phyloP scores from a whole-genome alignment of 2,329 filamentous ascomycete genomes.

The Dryadomyces quercus-mongolicae region DNA sequence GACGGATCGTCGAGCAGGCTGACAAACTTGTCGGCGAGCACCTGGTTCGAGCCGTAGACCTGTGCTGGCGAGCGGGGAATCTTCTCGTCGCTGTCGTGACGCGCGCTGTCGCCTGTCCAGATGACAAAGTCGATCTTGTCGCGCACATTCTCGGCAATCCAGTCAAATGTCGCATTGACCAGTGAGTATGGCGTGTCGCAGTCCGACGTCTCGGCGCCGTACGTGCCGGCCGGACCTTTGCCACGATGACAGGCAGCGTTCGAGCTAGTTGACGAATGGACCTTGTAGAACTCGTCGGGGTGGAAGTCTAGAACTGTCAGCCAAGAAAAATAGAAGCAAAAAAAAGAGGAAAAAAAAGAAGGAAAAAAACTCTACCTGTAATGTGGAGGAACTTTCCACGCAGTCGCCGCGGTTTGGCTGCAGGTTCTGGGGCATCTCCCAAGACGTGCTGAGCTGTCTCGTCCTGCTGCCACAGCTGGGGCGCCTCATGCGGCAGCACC shows the following conservation, averaged over 20 bases:
- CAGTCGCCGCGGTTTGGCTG: slow-evolving; percentile 31
- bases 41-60: slow-evolving; percentile 65
- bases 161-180: slow-evolving; percentile 79
- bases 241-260: slow-evolving; percentile 68
- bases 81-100: slow-evolving; percentile 78
- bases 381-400: slow-evolving; percentile 77
- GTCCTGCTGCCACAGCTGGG: slow-evolving; percentile 2
- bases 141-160: slow-evolving; percentile 68
- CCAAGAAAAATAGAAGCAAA: background rate
- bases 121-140: slow-evolving; percentile 79
- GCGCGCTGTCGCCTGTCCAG: slow-evolving; percentile 84
- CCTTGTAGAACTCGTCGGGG: slow-evolving; percentile 77
- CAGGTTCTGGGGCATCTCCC: slow-evolving; percentile 5
- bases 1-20: slow-evolving; percentile 53
- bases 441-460: slow-evolving; percentile 11
- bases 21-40: slow-evolving; percentile 63
- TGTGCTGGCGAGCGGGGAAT: slow-evolving; percentile 64
- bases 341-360: background rate
- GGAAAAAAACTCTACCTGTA: slow-evolving; percentile 48
- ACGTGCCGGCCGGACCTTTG: slow-evolving; percentile 63
- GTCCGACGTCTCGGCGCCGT: slow-evolving; percentile 74
- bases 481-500: background rate
- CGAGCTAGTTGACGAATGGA: slow-evolving; percentile 58
- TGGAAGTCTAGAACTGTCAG: slow-evolving; percentile 61
- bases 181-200: slow-evolving; percentile 78